Conservation (phyloP, 192 early-diverging fungal species). For the Physocladia obscura region DNA sequence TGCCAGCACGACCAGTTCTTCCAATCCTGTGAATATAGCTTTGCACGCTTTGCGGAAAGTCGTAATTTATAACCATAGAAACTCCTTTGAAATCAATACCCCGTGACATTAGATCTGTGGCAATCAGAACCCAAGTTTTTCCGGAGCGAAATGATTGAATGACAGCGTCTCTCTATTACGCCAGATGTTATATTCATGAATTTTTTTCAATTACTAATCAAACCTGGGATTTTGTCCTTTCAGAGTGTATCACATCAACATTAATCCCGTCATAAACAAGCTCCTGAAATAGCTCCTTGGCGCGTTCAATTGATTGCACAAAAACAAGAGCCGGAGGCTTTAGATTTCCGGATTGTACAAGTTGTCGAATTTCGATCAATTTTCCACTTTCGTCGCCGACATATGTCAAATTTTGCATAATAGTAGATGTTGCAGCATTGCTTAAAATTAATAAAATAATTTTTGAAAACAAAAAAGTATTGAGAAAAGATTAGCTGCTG, state of each 20-base stretch:
- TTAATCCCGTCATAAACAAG: constrained; percentile 96
- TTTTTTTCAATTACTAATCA: neutral
- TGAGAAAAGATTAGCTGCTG: neutral
- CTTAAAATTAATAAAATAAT: constrained; percentile 33
- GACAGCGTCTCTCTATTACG: constrained; percentile 79
- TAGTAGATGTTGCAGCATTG: constrained; percentile 88
- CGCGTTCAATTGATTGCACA: constrained; percentile 95
- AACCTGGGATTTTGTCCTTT: constrained; percentile 87
- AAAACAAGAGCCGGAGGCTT: constrained; percentile 94
- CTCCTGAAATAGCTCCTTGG: constrained; percentile 94
- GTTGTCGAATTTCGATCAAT: constrained; percentile 85
- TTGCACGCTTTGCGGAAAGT: constrained; percentile 89
- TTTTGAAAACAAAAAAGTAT: neutral
- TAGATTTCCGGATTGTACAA: constrained; percentile 71
- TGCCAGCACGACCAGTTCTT: constrained; percentile 96
- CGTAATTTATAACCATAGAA: constrained; percentile 96
- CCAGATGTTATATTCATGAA: no score
- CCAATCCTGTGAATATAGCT: constrained; percentile 98
- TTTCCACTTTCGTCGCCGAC: constrained; percentile 94
- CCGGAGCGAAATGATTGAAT: constrained; percentile 87
- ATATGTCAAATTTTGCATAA: constrained; percentile 86
- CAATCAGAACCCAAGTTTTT: constrained; percentile 92
- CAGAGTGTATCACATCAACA: constrained; percentile 97
- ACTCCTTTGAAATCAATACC: constrained; percentile 99
- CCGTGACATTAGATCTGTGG: constrained; percentile 95